These are phyloP conservation scores for Coemansia sp. DNA, from an alignment of 192 early-diverging fungal genomes.

Conservation along the genomic window DNA sequence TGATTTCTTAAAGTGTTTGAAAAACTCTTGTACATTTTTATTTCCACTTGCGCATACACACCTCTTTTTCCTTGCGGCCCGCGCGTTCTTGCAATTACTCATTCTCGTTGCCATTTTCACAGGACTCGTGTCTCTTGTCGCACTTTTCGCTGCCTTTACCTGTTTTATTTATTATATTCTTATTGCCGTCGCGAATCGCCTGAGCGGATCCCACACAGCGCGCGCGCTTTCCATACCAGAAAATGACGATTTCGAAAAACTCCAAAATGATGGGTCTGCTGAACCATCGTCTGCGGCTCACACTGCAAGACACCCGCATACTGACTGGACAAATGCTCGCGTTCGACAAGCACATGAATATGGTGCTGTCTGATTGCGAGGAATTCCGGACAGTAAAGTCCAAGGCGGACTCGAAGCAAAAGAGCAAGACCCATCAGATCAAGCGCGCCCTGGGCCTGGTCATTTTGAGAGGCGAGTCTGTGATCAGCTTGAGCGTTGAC, in stretches of 20 bases:
- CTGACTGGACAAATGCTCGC: constrained; percentile 98
- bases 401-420: constrained; percentile 52
- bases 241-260: constrained; percentile 65
- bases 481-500: constrained; percentile 88
- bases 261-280: constrained; percentile 91
- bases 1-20: no score
- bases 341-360: constrained; percentile 99
- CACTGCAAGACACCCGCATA: constrained; percentile 84
- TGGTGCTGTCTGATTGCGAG: constrained; percentile 96
- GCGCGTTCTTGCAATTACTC: no score
- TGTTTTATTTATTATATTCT: no score
- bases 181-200: no score
- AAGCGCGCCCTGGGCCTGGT: constrained; percentile 92
- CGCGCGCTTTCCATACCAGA: no score
- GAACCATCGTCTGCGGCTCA: constrained; percentile 93
- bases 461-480: constrained; percentile 89
- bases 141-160: no score
- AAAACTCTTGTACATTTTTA: no score
- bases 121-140: no score
- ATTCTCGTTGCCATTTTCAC: no score
- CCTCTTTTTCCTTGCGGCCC: no score
- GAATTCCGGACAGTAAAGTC: constrained; percentile 90
- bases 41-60: no score
- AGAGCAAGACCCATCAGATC: constrained; percentile 62
- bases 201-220: no score